A percentile compares a stretch with the other conserved stretches of the same genome.
Evolutionary conservation across 768 basidiomycete genomes (phyloP).

Genomic region (Strobilomyces dryophilus): DNA sequence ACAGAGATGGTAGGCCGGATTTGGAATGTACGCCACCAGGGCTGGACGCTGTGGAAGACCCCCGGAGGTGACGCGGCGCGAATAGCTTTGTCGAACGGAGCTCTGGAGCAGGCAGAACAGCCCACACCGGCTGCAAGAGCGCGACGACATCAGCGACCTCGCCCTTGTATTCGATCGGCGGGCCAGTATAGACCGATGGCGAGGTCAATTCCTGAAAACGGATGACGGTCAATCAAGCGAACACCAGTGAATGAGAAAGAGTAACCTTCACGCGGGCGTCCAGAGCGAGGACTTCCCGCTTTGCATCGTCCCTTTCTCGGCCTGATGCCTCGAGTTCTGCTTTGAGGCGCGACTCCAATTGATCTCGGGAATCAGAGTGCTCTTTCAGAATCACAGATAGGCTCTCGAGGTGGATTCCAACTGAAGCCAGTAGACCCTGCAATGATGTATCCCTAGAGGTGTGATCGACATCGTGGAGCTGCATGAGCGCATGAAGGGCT

Average conservation of each 20-base stretch:
- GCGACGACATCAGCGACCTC: conserved; percentile 56
- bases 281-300: conserved; percentile 37
- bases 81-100: conserved; percentile 65
- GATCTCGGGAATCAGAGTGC: conserved; percentile 38
- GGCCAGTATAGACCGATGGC: conserved; percentile 22
- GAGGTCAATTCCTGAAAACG: conserved; percentile 22
- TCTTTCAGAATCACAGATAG: conserved; percentile 42
- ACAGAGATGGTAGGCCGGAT: conserved; percentile 50
- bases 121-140: conserved; percentile 72
- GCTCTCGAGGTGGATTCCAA: conserved; percentile 49
- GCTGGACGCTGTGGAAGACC: conserved; percentile 39
- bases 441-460: conserved; percentile 46
- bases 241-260: background rate
- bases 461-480: conserved; percentile 53
- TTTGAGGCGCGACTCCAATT: conserved; percentile 52
- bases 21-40: conserved; percentile 27
- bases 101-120: conserved; percentile 79
- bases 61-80: conserved; percentile 45
- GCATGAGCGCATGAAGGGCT: conserved; percentile 48
- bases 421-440: conserved; percentile 43
- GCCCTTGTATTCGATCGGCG: conserved; percentile 30
- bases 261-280: conserved; percentile 39
- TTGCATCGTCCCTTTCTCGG: conserved; percentile 48
- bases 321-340: conserved; percentile 52
- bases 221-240: background rate